These are phyloP conservation scores for Wickerhamiella occidentalis DNA, from an alignment of 805 yeast genomes.

Conservation along the genomic window DNA sequence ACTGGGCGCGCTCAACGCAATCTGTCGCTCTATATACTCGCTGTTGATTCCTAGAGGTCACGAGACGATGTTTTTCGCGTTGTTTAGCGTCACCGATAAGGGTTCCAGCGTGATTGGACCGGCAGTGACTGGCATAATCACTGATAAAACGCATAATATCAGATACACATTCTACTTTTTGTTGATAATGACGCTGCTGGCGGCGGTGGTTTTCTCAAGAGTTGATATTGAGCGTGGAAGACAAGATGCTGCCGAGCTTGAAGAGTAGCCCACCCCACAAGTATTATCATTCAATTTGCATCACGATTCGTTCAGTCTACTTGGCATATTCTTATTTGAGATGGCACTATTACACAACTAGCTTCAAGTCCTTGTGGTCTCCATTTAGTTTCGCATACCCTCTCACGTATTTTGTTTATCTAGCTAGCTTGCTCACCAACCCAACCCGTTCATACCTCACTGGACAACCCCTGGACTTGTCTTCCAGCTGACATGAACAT, in stretches of 20 bases:
- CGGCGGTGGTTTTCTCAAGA: slow-evolving; percentile 44
- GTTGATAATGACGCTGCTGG: slow-evolving; percentile 38
- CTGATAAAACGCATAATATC: slow-evolving; percentile 62
- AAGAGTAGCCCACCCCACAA: too few species aligned
- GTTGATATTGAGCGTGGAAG: slow-evolving; percentile 55
- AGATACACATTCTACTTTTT: slow-evolving; percentile 60
- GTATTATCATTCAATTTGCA: too few species aligned
- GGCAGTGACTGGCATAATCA: slow-evolving; percentile 53
- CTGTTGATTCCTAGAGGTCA: slow-evolving; percentile 61
- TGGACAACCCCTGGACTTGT: too few species aligned
- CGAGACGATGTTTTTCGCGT: slow-evolving; percentile 63
- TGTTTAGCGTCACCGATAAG: slow-evolving; percentile 68
- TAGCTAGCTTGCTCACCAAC: too few species aligned
- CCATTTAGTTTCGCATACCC: too few species aligned
- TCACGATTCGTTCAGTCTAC: too few species aligned
- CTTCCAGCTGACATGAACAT: slow-evolving; percentile 10
- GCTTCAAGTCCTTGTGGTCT: too few species aligned
- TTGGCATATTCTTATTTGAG: too few species aligned
- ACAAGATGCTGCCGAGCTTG: slow-evolving; percentile 33
- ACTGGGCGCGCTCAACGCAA: slow-evolving; percentile 59
- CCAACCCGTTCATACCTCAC: too few species aligned
- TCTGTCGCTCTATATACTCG: slow-evolving; percentile 56
- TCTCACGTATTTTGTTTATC: too few species aligned
- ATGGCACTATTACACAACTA: too few species aligned
- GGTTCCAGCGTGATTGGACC: slow-evolving; percentile 72